phyloP scores from a whole-genome alignment of 202 grass and related monocot genomes.

The Brachypodium distachyon region DNA sequence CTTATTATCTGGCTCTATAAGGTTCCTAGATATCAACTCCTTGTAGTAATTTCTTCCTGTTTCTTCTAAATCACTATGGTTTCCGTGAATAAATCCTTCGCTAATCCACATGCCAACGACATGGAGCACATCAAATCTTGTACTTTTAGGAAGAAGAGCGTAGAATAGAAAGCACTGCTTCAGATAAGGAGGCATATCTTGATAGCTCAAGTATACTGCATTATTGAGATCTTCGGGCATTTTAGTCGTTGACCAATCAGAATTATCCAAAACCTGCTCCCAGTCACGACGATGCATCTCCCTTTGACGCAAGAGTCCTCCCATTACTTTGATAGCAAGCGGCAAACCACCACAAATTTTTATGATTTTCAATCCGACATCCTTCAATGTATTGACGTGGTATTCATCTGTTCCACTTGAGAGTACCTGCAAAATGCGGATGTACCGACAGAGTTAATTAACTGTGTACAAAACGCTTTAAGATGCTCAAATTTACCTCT shows the following conservation, averaged over 20 bases:
- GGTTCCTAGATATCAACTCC: constrained; percentile 16
- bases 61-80: background rate
- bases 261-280: background rate
- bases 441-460: background rate
- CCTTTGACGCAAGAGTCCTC: background rate
- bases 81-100: background rate
- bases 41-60: background rate
- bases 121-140: background rate
- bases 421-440: background rate
- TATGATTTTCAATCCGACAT: constrained; percentile 14
- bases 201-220: background rate
- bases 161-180: constrained; percentile 22
- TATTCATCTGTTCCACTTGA: background rate
- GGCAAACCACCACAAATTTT: constrained; percentile 25
- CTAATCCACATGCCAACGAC: background rate
- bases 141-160: background rate
- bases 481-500: background rate
- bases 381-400: background rate
- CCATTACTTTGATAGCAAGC: constrained; percentile 20
- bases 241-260: background rate
- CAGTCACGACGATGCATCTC: background rate
- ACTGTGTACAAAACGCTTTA: background rate
- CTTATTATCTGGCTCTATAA: background rate
- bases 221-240: background rate
- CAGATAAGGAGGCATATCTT: background rate